These are phyloP conservation scores for Morella rubra DNA, from an alignment of 306 rosid species.

Conservation along the genomic window DNA sequence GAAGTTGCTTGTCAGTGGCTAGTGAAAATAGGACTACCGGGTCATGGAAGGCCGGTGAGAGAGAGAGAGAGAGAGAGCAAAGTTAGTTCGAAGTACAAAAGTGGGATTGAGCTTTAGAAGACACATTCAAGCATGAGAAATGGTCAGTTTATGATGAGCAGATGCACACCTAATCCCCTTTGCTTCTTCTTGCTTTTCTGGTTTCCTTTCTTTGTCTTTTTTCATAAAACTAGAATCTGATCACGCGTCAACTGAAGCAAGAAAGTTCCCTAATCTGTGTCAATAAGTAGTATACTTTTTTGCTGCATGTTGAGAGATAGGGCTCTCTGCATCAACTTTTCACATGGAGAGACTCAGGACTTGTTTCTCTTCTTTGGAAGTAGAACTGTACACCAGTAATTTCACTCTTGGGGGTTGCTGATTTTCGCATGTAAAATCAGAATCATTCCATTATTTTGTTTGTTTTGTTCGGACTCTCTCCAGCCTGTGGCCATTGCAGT, in stretches of 20 bases:
- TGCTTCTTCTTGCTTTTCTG: slow-evolving; percentile 13
- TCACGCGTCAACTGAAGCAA: not conserved
- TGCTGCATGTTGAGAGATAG: no score
- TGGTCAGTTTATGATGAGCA: slow-evolving; percentile 25
- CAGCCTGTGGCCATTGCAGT: no score
- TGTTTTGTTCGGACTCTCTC: no score
- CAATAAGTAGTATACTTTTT: not conserved
- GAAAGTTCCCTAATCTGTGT: not conserved
- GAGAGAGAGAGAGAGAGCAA: not conserved
- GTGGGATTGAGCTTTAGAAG: slow-evolving; percentile 18
- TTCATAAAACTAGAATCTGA: not conserved
- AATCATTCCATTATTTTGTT: no score
- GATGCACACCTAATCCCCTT: slow-evolving; percentile 33
- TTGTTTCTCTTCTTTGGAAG: no score
- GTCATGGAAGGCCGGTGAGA: slow-evolving; percentile 2
- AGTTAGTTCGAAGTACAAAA: slow-evolving; percentile 4
- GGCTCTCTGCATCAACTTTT: no score
- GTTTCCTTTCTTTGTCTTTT: slow-evolving; percentile 10
- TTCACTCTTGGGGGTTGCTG: no score
- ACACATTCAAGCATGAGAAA: slow-evolving; percentile 34
- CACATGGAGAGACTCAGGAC: not conserved
- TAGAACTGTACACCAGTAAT: no score
- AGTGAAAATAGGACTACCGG: slow-evolving; percentile 17
- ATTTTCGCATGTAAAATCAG: no score
- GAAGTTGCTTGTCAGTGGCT: slow-evolving; percentile 16